Base-by-base conservation (phyloP, 2,329 filamentous ascomycete species). In the Aaosphaeria pasadenensis region DNA sequence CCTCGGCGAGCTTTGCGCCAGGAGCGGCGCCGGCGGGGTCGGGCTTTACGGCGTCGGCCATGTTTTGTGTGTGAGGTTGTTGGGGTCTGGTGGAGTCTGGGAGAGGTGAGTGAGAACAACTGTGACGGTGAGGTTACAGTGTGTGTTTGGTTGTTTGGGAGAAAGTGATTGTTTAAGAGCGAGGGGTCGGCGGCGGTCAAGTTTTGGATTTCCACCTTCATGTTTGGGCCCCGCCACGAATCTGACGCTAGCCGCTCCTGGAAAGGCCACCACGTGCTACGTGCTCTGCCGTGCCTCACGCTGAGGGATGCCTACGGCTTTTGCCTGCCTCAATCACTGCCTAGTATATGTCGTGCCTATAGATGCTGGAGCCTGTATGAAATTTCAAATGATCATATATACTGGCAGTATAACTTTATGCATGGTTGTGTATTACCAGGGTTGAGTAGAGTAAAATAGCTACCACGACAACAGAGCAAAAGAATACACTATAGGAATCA, bases 41-140 rank as follows among this genome's bases (percentile, higher is more conserved):
- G 50, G 69, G 67, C 62, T 72, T 71, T 44, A 66, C 64, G 46
- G 60, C 59, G 59, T 71, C 68, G 58, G 68, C 63, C 69, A 71
- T 71, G 44, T 41, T 62, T 44, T 49, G 31, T 36, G 11, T 36
- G 33, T 9, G 9, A 36, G 33, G 13, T 9, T 36, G 17, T 36
- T 36, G 7, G 7, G 33, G 7, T 36, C 9, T n/a, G n/a, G 33
- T 9, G 33, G n/a, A 4, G 7, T 9, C 33, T 36, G 7, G 7
- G 7, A 36, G n/a, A 36, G 9, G 33, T 36, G 4, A n/a, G n/a
- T 36, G 33, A n/a, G 33, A 36, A n/a, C 9, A 36, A 36, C 33
- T 9, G n/a, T n/a, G n/a, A 36, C 33, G n/a, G 33, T 9, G 33
- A 4, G 3, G n/a, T 36, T 36, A 24, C 33, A 9, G 9, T 11